Evolutionary conservation across 2,329 filamentous ascomycete species (phyloP), one percentile per base, ranked within the genome.

Genomic region (Colletotrichum graminicola): DNA sequence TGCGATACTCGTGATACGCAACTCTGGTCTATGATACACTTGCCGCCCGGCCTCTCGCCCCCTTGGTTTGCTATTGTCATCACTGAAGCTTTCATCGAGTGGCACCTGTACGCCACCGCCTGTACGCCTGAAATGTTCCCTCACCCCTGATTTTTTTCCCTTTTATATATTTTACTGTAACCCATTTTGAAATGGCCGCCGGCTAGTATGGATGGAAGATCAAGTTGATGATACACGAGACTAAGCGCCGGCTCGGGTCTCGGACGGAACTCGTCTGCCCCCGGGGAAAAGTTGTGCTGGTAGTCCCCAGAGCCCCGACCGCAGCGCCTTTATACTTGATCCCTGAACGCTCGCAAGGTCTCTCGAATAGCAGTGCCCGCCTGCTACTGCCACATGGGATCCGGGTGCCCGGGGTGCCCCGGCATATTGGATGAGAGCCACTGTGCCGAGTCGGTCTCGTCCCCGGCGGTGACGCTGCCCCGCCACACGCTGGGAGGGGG

Each of bases 401-500:
- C 59, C 11, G 68, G 59, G 7, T 68, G 47, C 14, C 52, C 68
- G 6, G 65, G 65, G 21, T 71, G 69, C 32, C 64, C 65, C 29
- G 59, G 51, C 69, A 69, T 71, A 29, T 39, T 63, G 14, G 51
- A 63, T 21, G 65, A 71, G 1, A 71, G 45, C 68, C 68, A 71
- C 65, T 63, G 69, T 39, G 59, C 59, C 29, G 69, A 68, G 39
- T 64, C 29, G 18, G 43, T 45, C 21, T 8, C 59, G 59, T 69
- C 5, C 65, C 59, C 3, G 59, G 32, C 7, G 54, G 36, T 18
- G 18, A 47, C 54, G n/a, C 57, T 68, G 5, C 60, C 45, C 59
- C 63, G 69, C 69, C 59, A 69, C 32, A 59, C 23, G 21, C 16
- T 63, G 3, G 69, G 59, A 21, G 65, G 69, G 1, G 59, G 59